phyloP scores from a whole-genome alignment of 805 yeast species.

The Yarrowia sp. region DNA sequence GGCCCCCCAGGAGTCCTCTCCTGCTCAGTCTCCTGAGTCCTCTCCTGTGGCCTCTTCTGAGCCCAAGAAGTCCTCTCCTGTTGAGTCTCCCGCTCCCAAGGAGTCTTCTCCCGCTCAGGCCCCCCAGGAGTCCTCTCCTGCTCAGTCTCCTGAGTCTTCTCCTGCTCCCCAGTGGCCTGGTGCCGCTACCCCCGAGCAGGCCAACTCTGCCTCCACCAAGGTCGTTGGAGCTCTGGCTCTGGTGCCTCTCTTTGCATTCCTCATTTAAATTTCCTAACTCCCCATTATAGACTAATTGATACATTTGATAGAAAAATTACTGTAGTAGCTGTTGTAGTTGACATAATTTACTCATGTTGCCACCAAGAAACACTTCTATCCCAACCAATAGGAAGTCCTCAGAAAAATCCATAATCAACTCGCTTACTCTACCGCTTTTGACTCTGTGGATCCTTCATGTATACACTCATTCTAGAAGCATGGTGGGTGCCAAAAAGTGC shows the following conservation, averaged over 20 bases:
- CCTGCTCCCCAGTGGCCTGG: background rate
- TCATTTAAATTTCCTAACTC: background rate
- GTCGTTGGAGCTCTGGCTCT: slow-evolving; percentile 9
- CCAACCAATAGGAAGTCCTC: too few relatives aligned
- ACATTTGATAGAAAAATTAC: background rate
- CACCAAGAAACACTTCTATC: too few relatives aligned
- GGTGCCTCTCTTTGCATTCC: slow-evolving; percentile 4
- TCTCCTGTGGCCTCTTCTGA: background rate
- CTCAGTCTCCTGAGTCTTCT: background rate
- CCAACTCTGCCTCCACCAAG: slow-evolving; percentile 15
- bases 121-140: background rate
- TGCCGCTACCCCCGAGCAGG: slow-evolving; percentile 19
- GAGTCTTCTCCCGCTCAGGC: background rate
- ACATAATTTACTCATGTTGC: too few relatives aligned
- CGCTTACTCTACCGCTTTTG: too few relatives aligned
- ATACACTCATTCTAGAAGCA: too few relatives aligned
- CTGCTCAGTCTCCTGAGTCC: background rate
- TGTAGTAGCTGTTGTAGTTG: too few relatives aligned
- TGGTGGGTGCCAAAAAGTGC: too few relatives aligned
- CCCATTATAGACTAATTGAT: background rate
- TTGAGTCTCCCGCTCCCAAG: background rate
- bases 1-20: background rate
- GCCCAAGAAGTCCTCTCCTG: background rate
- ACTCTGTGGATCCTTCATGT: too few relatives aligned
- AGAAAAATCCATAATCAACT: too few relatives aligned